Evolutionary conservation across 192 early-diverging fungal species (phyloP), one percentile per base, ranked within the genome.

Genomic region (Chytriomyces sp.): DNA sequence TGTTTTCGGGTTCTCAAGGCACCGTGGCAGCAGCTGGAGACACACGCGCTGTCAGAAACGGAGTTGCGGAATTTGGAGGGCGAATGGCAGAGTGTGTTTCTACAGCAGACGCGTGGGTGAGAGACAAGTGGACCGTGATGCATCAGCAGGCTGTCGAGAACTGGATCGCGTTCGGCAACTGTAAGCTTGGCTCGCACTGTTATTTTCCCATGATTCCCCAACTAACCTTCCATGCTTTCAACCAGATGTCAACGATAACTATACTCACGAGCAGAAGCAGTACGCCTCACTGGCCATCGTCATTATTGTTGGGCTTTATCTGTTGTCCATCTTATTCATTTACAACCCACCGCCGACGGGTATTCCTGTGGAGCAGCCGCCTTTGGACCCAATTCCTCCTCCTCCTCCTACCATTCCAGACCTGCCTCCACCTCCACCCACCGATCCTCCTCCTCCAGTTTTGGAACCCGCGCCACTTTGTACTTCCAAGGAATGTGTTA

Each of bases 391-490:
- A 7, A 17, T 25, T 33, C 62, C n/a, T n/a, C n/a, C n/a, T n/a
- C 44, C 44, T n/a, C 14, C 44, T 49, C 44, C 44, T n/a, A 49
- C 14, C 17, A n/a, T 49, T 14, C 44, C 44, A n/a, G 44, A 49
- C 22, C 44, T 49, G 44, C 44, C 54, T 4, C 52, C 54, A 30
- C 65, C 65, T 55, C 65, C 65, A 1, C 8, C 33, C 7, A 41
- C 39, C 36, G 31, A 38, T 1, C 6, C 14, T 6, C 71, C 60
- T 22, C 71, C 59, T 10, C 71, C 71, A 4, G 71, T 61, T 19
- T 52, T 61, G 22, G 71, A 73, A 38, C 71, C 71, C 8, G 41
- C 60, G 49, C 36, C 52, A 4, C 59, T 73, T 6, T 73, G 71
- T 33, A 64, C 59, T 3, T 53, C 71, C 2, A 73, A 63, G 54